Conservation (phyloP, 2,329 filamentous ascomycete species). For the Dactylellina drechsleri region DNA sequence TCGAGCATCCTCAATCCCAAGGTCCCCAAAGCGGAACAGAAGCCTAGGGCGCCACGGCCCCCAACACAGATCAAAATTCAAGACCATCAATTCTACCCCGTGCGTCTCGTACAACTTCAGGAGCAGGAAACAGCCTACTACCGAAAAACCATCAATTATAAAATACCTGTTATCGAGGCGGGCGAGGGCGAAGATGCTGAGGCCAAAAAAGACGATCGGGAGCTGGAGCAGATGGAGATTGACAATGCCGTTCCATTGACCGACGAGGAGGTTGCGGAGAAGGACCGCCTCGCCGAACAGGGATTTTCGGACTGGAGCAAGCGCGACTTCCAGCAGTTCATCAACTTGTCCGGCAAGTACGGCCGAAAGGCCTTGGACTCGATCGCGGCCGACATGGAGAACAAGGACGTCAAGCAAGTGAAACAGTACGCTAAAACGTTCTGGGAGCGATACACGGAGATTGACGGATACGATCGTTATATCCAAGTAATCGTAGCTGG, state of each 20-base stretch:
- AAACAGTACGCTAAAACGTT: slow-evolving; percentile 93
- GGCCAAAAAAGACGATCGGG: slow-evolving; percentile 86
- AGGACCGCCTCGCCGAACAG: slow-evolving; percentile 80
- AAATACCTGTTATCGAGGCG: slow-evolving; percentile 81
- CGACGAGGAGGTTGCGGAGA: slow-evolving; percentile 88
- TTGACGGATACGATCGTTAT: slow-evolving; percentile 87
- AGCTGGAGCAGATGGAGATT: slow-evolving; percentile 88
- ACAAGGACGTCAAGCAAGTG: slow-evolving; percentile 85
- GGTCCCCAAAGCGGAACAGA: slow-evolving; percentile 80
- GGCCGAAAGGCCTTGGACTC: slow-evolving; percentile 85
- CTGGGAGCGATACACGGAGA: slow-evolving; percentile 93
- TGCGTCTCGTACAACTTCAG: slow-evolving; percentile 83
- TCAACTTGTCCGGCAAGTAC: slow-evolving; percentile 93
- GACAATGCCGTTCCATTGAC: slow-evolving; percentile 89
- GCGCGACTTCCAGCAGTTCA: slow-evolving; percentile 96
- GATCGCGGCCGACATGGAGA: slow-evolving; percentile 90
- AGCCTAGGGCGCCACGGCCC: slow-evolving; percentile 93
- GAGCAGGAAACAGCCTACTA: slow-evolving; percentile 96
- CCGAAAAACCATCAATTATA: slow-evolving; percentile 80
- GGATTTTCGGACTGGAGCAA: slow-evolving; percentile 97
- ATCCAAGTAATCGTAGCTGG: slow-evolving; percentile 90
- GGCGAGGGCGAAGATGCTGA: slow-evolving; percentile 75
- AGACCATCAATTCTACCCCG: slow-evolving; percentile 97
- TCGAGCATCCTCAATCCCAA: slow-evolving; percentile 81
- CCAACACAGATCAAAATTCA: slow-evolving; percentile 92